These are phyloP conservation scores for Scenedesmus sp. DNA, from an alignment of 163 green algal genomes.

Conservation along the genomic window DNA sequence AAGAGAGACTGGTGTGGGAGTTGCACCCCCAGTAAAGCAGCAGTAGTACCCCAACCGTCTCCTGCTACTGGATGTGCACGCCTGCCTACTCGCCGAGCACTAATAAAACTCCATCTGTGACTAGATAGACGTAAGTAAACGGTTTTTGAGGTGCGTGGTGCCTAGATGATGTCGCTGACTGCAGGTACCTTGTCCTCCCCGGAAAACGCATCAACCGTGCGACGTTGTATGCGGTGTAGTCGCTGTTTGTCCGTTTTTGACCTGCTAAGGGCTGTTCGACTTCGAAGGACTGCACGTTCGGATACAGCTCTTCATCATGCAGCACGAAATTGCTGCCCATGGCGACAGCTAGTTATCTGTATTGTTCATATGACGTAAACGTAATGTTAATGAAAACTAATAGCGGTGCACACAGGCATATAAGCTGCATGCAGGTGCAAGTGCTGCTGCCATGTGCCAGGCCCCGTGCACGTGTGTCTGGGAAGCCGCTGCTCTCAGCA, in stretches of 20 bases:
- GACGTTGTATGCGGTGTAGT: not conserved
- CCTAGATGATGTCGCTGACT: not conserved
- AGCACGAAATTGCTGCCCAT: conserved; percentile 49
- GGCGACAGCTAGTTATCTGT: not conserved
- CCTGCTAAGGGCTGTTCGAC: conserved; percentile 19
- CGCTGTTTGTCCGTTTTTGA: not conserved
- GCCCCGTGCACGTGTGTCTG: not conserved
- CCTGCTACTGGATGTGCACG: not conserved
- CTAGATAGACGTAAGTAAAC: not conserved
- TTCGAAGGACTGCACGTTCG: conserved; percentile 13
- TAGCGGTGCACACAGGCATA: not conserved
- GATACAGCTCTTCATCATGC: conserved; percentile 42
- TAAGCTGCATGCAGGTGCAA: not conserved
- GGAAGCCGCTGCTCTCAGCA: not conserved
- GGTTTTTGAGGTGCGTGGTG: not conserved
- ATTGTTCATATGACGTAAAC: not conserved
- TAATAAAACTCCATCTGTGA: not conserved
- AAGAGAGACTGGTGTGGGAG: not conserved
- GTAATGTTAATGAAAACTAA: not conserved
- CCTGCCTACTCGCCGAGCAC: not conserved
- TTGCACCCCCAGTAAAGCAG: not conserved
- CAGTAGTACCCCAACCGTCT: not conserved
- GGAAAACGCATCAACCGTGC: conserved; percentile 21
- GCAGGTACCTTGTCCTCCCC: conserved; percentile 40
- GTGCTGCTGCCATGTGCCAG: not conserved